Evolutionary conservation across 2,329 filamentous ascomycete genomes (phyloP).

Genomic region (Aspergillus felis): DNA sequence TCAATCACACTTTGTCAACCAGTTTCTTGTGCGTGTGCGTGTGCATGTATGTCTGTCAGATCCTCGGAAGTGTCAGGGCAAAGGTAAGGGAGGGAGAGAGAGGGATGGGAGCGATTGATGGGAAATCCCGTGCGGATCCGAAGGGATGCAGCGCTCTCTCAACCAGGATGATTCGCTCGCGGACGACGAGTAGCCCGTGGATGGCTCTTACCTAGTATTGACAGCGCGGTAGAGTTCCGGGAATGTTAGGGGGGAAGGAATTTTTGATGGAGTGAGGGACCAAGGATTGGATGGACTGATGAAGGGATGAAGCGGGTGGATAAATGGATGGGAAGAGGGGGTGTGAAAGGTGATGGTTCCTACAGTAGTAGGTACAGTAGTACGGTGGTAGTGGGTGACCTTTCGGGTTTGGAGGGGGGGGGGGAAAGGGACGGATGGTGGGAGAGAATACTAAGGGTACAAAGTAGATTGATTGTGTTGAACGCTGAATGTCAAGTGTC

Average conservation of each 20-base stretch:
- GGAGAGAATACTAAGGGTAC: neutral
- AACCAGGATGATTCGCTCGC: neutral
- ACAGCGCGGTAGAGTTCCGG: neutral
- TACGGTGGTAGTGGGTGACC: neutral
- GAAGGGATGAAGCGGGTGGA: neutral
- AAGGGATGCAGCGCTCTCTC: neutral
- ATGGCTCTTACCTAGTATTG: neutral
- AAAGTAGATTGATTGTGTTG: neutral
- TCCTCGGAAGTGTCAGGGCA: neutral
- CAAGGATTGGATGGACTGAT: neutral
- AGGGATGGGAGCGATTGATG: neutral
- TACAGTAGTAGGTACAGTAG: neutral
- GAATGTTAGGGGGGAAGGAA: slow-evolving; percentile 1
- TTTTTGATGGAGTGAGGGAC: slow-evolving; percentile 1
- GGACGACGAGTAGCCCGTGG: neutral
- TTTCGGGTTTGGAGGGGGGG: neutral
- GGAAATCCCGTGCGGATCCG: neutral
- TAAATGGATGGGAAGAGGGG: neutral
- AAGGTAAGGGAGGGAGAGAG: neutral
- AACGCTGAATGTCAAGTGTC: neutral
- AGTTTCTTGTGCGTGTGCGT: neutral
- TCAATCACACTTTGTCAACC: neutral
- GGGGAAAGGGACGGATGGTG: neutral
- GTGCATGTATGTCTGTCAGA: neutral
- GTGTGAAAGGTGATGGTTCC: neutral